Evolutionary conservation across 2,329 filamentous ascomycete species (phyloP), one percentile per base, ranked within the genome.

Genomic region (Lachnellula subtilissima): DNA sequence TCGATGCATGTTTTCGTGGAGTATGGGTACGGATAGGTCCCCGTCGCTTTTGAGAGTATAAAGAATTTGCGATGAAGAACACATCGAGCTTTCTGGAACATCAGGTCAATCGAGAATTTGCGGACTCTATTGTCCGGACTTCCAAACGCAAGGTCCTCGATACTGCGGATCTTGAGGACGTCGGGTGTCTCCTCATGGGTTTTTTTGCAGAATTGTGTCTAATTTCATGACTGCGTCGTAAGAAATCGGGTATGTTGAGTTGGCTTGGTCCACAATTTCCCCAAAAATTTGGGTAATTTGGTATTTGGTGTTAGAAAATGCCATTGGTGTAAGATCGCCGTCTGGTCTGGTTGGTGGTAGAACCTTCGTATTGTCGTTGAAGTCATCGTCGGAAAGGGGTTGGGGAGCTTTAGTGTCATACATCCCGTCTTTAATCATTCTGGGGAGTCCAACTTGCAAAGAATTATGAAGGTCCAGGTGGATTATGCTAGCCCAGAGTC

Each of bases 401-500:
- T 76, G 75, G 14, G 85, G 85, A 15, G 84, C 67, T 3, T 76
- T 72, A 0, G 83, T 85, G 64, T 89, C 86, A 50, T 78, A 81
- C 60, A 87, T 83, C 28, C 82, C 79, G 35, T 79, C 77, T 55
- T 81, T 78, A 50, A 88, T 76, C 82, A 88, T 85, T 64, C 80
- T 79, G 2, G 86, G 86, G 54, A 89, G 74, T 2, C 86, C 86
- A 56, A 87, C 77, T 67, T 88, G 84, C 65, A 86, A 87, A 1
- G 83, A 82, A 35, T 86, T 84, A 4, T 87, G 69, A 7, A 85
- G 70, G 66, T 89, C 86, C 42, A 86, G 75, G 64, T 86, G 81
- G 19, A 75, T 70, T 14, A 76, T 75, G 56, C 79, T 71, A 56
- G 76, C 76, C 81, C 81, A 83, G 61, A 78, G 68, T 55, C 85